Evolutionary conservation across 495 filamentous ascomycete species (phyloP).

Genomic region (Podospora tetraspora): DNA sequence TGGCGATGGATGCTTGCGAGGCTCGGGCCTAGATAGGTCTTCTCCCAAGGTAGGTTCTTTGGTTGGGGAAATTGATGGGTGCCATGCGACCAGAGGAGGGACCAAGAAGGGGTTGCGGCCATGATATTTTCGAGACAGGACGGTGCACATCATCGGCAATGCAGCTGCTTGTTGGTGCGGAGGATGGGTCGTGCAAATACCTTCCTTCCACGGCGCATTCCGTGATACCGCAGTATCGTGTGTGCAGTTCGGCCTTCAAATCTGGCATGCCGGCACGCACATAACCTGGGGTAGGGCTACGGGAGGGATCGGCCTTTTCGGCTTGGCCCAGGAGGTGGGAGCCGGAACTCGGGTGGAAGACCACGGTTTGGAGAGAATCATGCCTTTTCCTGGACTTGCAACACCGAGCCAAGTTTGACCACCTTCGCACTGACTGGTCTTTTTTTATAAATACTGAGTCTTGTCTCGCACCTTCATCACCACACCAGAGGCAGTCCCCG

Average conservation of each 20-base stretch:
- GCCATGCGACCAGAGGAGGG: neutral
- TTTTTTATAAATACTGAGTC: neutral
- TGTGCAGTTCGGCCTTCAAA: neutral
- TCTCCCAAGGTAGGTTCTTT: neutral
- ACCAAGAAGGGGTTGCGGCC: neutral
- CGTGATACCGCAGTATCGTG: neutral
- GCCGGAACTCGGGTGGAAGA: neutral
- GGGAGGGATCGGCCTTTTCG: neutral
- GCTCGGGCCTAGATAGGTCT: neutral
- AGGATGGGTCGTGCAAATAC: neutral
- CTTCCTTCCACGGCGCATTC: neutral
- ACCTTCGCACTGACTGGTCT: neutral
- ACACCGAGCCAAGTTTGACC: neutral
- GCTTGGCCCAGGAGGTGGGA: neutral
- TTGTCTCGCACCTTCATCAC: neutral
- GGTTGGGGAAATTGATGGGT: neutral
- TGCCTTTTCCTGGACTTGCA: neutral
- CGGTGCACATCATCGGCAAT: neutral
- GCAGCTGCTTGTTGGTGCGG: neutral
- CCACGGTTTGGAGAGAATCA: neutral
- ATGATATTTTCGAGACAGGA: neutral
- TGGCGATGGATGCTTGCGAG: constrained; percentile 1
- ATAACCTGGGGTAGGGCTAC: neutral
- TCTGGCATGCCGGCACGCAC: neutral
- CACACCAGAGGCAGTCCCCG: neutral